Conservation (phyloP, 805 yeast genomes). For the Trichomonascus vanleenenianus region DNA sequence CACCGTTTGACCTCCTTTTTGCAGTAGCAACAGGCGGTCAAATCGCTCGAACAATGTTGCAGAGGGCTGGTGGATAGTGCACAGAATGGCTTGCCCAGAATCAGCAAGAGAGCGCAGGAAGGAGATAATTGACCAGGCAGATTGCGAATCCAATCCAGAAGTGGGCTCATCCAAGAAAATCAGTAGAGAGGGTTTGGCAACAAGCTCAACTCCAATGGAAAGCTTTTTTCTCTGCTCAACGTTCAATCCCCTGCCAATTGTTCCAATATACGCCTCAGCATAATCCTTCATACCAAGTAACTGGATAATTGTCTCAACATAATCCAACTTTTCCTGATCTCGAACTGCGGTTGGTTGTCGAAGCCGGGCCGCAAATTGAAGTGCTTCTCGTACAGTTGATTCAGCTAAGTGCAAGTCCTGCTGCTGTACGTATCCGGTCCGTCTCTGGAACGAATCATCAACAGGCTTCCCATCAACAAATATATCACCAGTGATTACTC, state of each 20-base stretch:
- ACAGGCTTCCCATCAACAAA: slow-evolving; percentile 61
- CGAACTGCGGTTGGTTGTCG: slow-evolving; percentile 57
- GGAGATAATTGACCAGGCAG: slow-evolving; percentile 61
- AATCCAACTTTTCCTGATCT: slow-evolving; percentile 47
- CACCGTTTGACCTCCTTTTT: slow-evolving; percentile 67
- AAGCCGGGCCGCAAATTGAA: slow-evolving; percentile 59
- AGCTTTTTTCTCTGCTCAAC: slow-evolving; percentile 58
- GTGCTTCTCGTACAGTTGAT: slow-evolving; percentile 63
- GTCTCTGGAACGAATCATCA: slow-evolving; percentile 53
- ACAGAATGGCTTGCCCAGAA: slow-evolving; percentile 61
- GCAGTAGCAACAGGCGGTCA: slow-evolving; percentile 55
- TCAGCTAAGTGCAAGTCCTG: slow-evolving; percentile 63
- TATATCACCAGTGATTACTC: slow-evolving; percentile 64
- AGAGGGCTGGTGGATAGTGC: slow-evolving; percentile 71
- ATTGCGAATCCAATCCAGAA: slow-evolving; percentile 51
- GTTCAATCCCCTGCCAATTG: slow-evolving; percentile 58
- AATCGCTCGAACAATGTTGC: slow-evolving; percentile 56
- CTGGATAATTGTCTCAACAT: slow-evolving; percentile 58
- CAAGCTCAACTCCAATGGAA: slow-evolving; percentile 61
- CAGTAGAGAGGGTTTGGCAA: slow-evolving; percentile 53
- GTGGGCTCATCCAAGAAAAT: slow-evolving; percentile 62
- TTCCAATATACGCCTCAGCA: slow-evolving; percentile 69
- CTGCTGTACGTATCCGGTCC: slow-evolving; percentile 71
- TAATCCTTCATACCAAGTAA: slow-evolving; percentile 57
- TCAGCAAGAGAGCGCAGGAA: slow-evolving; percentile 58